These are phyloP conservation scores for Arthrobotrys conoides DNA, from an alignment of 2,329 filamentous ascomycete species.

Conservation along the genomic window DNA sequence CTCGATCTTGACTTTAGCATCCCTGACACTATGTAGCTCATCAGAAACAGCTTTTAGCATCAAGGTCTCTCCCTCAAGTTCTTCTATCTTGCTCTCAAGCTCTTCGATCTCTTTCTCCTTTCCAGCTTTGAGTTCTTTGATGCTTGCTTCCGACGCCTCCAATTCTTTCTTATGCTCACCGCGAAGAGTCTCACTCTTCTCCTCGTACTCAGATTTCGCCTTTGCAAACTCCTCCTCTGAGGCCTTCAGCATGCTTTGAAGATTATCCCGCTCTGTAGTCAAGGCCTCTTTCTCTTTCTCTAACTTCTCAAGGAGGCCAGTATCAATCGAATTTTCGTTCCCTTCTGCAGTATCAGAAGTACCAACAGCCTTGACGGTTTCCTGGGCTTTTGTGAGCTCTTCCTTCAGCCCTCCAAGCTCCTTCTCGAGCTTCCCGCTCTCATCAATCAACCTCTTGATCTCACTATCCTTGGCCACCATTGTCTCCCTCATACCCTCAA, in stretches of 20 bases:
- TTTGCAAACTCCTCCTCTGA: constrained; percentile 70
- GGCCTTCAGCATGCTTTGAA: constrained; percentile 69
- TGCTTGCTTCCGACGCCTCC: constrained; percentile 62
- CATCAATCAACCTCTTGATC: constrained; percentile 68
- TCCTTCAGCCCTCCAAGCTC: constrained; percentile 69
- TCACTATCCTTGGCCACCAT: constrained; percentile 70
- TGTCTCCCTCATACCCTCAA: constrained; percentile 72
- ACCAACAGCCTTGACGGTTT: constrained; percentile 63
- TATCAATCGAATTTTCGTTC: constrained; percentile 26
- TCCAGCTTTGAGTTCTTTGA: constrained; percentile 61
- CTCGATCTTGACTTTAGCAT: constrained; percentile 67
- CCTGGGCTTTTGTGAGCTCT: constrained; percentile 67
- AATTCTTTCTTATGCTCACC: constrained; percentile 60
- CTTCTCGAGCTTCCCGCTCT: constrained; percentile 62
- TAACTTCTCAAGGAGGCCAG: constrained; percentile 66
- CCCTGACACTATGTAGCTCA: constrained; percentile 65
- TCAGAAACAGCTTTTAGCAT: constrained; percentile 66
- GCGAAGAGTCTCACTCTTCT: constrained; percentile 43
- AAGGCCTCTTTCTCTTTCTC: constrained; percentile 63
- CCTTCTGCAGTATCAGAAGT: constrained; percentile 26
- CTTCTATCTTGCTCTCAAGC: constrained; percentile 63
- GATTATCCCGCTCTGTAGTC: constrained; percentile 61
- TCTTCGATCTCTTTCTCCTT: constrained; percentile 64
- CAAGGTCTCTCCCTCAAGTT: constrained; percentile 68
- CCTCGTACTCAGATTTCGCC: constrained; percentile 69